A percentile compares a stretch with the other conserved stretches of the same genome.
Evolutionary conservation across 306 rosid species (phyloP).

Genomic region (Geum urbanum): DNA sequence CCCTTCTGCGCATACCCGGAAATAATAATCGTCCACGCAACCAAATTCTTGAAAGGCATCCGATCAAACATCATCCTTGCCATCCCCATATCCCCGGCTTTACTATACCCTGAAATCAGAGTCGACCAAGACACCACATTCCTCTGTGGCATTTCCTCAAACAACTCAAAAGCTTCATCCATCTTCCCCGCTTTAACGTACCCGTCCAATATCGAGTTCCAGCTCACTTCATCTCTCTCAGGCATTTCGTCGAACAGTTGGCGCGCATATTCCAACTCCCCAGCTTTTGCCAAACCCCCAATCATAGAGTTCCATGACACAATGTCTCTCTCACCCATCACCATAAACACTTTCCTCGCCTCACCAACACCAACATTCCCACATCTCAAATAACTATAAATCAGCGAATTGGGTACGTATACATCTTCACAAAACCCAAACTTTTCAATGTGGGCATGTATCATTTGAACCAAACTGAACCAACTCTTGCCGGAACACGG

Average conservation of each 20-base stretch:
- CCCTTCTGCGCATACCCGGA: conserved; percentile 85
- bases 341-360: conserved; percentile 49
- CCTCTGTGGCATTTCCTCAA: conserved; percentile 66
- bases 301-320: conserved; percentile 73
- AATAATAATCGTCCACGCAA: conserved; percentile 75
- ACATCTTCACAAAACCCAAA: conserved; percentile 52
- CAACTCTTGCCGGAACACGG: conserved; percentile 38
- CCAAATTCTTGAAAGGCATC: conserved; percentile 62
- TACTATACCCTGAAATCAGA: conserved; percentile 61
- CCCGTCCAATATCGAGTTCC: conserved; percentile 82
- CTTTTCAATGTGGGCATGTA: conserved; percentile 62
- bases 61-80: conserved; percentile 63
- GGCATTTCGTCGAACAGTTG: conserved; percentile 73
- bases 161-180: conserved; percentile 58
- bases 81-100: conserved; percentile 68
- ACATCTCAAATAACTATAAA: conserved; percentile 56
- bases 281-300: conserved; percentile 49
- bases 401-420: conserved; percentile 63
- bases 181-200: conserved; percentile 53
- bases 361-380: conserved; percentile 44
- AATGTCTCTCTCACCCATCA: conserved; percentile 49
- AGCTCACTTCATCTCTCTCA: conserved; percentile 61
- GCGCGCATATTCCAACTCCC: conserved; percentile 45
- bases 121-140: conserved; percentile 78
- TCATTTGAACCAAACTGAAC: conserved; percentile 46